Conservation (phyloP, 2,329 filamentous ascomycete genomes). For the Hypoxylon sp. region DNA sequence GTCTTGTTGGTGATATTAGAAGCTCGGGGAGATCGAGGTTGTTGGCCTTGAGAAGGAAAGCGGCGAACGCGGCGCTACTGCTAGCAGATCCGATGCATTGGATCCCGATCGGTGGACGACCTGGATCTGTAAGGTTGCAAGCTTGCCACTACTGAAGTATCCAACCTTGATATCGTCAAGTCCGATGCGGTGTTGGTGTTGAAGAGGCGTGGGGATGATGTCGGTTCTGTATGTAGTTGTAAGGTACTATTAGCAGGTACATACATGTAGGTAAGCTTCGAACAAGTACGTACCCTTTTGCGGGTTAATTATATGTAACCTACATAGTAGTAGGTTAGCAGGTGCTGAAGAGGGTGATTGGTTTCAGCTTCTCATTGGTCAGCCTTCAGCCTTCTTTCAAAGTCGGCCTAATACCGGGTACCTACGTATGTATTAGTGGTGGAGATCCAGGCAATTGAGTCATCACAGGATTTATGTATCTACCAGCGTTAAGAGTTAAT, state of each 20-base stretch:
- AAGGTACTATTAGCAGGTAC: no score
- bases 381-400: neutral
- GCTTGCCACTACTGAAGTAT: constrained; percentile 22
- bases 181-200: constrained; percentile 7
- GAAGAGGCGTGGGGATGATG: constrained; percentile 11
- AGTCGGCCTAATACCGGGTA: neutral
- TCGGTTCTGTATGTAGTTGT: constrained; percentile 20
- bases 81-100: constrained; percentile 44
- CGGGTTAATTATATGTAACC: no score
- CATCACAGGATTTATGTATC: neutral
- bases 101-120: constrained; percentile 20
- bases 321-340: no score
- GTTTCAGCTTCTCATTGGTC: constrained; percentile 15
- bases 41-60: constrained; percentile 28
- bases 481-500: neutral
- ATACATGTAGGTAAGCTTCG: no score
- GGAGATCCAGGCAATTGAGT: constrained; percentile 5
- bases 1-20: constrained; percentile 33
- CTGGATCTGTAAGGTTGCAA: constrained; percentile 10
- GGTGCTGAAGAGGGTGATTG: constrained; percentile 13
- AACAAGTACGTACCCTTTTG: constrained; percentile 25
- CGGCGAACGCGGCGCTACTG: constrained; percentile 44
- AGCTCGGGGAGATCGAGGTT: constrained; percentile 42
- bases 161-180: constrained; percentile 12
- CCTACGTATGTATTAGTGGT: neutral